These are phyloP conservation scores for Cyclotella baltica DNA, from an alignment of 108 stramenopile genomes.

Conservation along the genomic window DNA sequence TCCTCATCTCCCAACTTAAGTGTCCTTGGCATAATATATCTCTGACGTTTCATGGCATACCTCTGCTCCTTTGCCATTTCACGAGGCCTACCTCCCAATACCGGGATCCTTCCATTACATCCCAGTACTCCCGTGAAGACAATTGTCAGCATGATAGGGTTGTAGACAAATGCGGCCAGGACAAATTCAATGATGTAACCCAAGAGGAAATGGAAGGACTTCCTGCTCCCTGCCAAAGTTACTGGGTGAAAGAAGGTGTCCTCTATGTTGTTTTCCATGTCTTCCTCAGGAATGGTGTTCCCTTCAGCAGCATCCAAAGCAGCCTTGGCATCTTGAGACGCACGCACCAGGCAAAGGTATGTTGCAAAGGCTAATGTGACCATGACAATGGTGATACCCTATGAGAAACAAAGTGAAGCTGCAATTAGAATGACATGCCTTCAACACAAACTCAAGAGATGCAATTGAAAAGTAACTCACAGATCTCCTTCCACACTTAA, in stretches of 20 bases:
- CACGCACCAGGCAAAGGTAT: slow-evolving; percentile 62
- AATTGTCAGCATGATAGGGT: slow-evolving; percentile 64
- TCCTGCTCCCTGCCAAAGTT: slow-evolving; percentile 29
- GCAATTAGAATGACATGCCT: no score
- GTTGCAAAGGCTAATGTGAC: slow-evolving; percentile 53
- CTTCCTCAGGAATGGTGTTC: not conserved
- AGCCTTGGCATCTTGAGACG: slow-evolving; percentile 28
- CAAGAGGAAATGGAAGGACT: slow-evolving; percentile 65
- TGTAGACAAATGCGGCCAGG: slow-evolving; percentile 71
- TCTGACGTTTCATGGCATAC: slow-evolving; percentile 45
- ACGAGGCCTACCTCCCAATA: slow-evolving; percentile 68
- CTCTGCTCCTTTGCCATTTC: slow-evolving; percentile 54
- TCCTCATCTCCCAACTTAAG: slow-evolving; percentile 48
- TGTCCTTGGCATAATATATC: slow-evolving; percentile 42
- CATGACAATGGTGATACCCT: slow-evolving; percentile 49
- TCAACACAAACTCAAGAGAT: not conserved
- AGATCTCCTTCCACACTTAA: slow-evolving; percentile 38
- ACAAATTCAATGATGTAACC: slow-evolving; percentile 70
- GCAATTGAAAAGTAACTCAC: slow-evolving; percentile 1
- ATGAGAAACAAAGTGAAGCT: not conserved
- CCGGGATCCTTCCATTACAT: slow-evolving; percentile 58
- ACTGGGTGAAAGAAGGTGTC: slow-evolving; percentile 41
- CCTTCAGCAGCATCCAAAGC: not conserved
- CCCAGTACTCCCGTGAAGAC: slow-evolving; percentile 70
- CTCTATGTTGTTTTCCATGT: slow-evolving; percentile 30